Base-by-base conservation (phyloP, 2,329 filamentous ascomycete species). In the Ceratocystiopsis brevicomis region DNA sequence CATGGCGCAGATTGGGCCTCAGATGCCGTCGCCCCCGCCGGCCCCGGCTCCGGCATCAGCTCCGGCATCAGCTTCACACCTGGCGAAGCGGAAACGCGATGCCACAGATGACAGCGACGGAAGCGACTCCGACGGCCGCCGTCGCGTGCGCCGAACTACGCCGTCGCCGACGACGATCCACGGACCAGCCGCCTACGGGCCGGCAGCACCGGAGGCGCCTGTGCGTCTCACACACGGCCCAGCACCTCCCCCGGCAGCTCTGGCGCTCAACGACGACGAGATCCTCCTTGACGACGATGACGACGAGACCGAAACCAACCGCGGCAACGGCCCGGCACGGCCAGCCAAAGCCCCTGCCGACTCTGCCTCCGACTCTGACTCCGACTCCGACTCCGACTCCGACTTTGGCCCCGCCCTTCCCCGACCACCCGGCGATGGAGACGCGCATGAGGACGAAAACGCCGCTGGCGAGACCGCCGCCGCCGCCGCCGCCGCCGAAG, bases 1-100 rank as follows among this genome's bases (percentile, higher is more conserved):
- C 17, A 83, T 83, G 78, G 64, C 76, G 41, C 75, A 73, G 33
- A 76, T 83, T 54, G 80, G 81, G 6, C 81, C 82, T 14, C 66
- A 76, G 47, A 59, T 86, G 19, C 81, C 25, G 25, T 30, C 25
- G 25, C 25, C 25, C 25, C 5, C 6, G 25, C 25, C 25, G 25
- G 25, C 10, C 4, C 25, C 25, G 6, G 25, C 25, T 2, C 25
- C 82, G 13, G 68, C n/a, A n/a, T n/a, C n/a, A n/a, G n/a, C n/a
- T n/a, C n/a, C n/a, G n/a, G n/a, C n/a, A n/a, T n/a, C n/a, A n/a
- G n/a, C n/a, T n/a, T 30, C 8, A 9, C 74, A 81, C 48, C 67
- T 80, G 37, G 55, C 71, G 33, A 78, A 78, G 57, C 68, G 75
- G 53, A 78, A 77, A 53, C 71, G 71, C 53, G 67, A 11, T 9